These are phyloP conservation scores for Phytophthora boehmeriae DNA, from an alignment of 352 stramenopile genomes.

Conservation along the genomic window DNA sequence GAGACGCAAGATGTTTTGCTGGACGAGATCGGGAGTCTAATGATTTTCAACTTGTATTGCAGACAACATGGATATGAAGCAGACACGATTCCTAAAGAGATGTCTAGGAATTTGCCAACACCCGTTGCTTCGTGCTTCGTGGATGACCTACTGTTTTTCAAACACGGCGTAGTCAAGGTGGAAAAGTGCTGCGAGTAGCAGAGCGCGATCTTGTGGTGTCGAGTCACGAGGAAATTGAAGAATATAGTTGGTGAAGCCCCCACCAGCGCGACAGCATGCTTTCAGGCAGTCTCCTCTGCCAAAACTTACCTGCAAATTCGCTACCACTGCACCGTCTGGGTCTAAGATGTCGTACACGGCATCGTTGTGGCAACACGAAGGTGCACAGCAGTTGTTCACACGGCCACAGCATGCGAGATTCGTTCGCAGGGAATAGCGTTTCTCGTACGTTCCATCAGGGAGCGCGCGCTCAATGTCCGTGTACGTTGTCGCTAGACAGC, in stretches of 20 bases:
- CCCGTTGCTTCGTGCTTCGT: not conserved
- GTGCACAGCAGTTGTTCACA: constrained; percentile 75
- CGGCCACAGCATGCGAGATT: constrained; percentile 64
- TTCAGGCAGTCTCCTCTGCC: constrained; percentile 26
- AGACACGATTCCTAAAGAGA: no score
- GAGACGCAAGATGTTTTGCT: no score
- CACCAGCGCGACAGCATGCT: constrained; percentile 44
- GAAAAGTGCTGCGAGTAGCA: constrained; percentile 65
- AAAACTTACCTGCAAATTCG: constrained; percentile 64
- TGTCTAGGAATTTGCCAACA: no score
- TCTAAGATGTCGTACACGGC: constrained; percentile 74
- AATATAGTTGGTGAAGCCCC: constrained; percentile 62
- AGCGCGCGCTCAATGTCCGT: constrained; percentile 61
- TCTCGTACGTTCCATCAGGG: constrained; percentile 60
- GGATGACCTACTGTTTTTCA: constrained; percentile 28
- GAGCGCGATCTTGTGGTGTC: constrained; percentile 53
- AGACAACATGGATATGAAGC: no score
- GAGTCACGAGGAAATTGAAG: constrained; percentile 65
- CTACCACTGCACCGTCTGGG: constrained; percentile 50
- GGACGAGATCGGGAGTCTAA: no score
- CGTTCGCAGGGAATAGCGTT: constrained; percentile 52
- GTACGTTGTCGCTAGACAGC: constrained; percentile 68
- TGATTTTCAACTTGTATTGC: no score
- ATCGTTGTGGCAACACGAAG: constrained; percentile 66
- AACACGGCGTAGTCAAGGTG: constrained; percentile 70